Evolutionary conservation across 805 yeast genomes (phyloP).

Genomic region (Candida stauntonica): DNA sequence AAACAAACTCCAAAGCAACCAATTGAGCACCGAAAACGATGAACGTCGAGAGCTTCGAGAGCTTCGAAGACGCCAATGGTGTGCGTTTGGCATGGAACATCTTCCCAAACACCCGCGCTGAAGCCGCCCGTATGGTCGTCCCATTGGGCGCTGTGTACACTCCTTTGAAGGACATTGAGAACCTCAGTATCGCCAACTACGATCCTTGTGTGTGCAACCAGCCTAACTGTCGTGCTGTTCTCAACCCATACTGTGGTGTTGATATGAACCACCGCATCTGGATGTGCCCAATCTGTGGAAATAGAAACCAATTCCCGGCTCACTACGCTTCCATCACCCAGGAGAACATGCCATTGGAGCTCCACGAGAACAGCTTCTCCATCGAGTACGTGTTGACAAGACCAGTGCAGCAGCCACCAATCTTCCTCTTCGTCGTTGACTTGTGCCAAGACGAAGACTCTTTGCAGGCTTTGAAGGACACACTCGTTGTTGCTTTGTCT

Average conservation of each 20-base stretch:
- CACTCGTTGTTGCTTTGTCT: constrained; percentile 68
- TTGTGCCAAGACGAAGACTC: constrained; percentile 88
- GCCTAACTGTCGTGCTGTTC: constrained; percentile 73
- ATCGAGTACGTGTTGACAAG: constrained; percentile 81
- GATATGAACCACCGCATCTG: constrained; percentile 74
- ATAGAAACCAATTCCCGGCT: constrained; percentile 75
- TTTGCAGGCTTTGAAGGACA: constrained; percentile 75
- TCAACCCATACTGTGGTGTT: constrained; percentile 83
- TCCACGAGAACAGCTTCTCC: constrained; percentile 63
- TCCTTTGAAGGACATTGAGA: constrained; percentile 80
- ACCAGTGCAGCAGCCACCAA: constrained; percentile 81
- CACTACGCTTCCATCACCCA: constrained; percentile 75
- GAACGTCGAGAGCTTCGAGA: constrained; percentile 41
- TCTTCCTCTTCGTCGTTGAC: constrained; percentile 82
- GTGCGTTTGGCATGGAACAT: constrained; percentile 77
- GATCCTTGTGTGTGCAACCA: constrained; percentile 81
- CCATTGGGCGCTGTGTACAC: constrained; percentile 94
- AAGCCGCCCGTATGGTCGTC: constrained; percentile 86
- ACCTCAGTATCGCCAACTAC: constrained; percentile 71
- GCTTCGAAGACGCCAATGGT: constrained; percentile 67
- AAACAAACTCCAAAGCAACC: background rate
- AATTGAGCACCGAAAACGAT: background rate
- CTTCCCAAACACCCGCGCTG: constrained; percentile 83
- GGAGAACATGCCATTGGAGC: constrained; percentile 78
- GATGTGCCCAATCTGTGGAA: constrained; percentile 80